Evolutionary conservation across 176 grass and related monocot genomes (phyloP).

Genomic region (Aegilops speltoides): DNA sequence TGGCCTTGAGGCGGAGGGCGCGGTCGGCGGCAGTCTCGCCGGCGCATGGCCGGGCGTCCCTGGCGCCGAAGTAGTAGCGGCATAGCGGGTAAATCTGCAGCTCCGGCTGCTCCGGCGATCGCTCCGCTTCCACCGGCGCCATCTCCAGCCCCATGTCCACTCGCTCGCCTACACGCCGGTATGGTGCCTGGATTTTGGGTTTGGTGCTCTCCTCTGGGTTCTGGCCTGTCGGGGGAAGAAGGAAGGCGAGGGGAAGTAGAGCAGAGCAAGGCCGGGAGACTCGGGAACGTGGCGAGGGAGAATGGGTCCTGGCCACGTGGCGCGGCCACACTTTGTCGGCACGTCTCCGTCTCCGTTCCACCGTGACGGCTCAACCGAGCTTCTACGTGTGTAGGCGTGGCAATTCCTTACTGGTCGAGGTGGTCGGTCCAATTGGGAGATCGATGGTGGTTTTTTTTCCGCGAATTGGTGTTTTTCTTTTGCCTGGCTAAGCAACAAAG

Average conservation of each 20-base stretch:
- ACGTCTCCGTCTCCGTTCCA: neutral
- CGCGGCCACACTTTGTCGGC: neutral
- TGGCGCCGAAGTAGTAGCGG: conserved; percentile 65
- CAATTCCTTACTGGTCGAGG: neutral
- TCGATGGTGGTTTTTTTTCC: too few relatives aligned
- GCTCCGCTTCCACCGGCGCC: neutral
- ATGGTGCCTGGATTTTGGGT: neutral
- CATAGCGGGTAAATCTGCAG: conserved; percentile 49
- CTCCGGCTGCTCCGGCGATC: neutral
- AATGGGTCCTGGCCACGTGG: neutral
- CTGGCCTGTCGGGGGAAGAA: neutral
- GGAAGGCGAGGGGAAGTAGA: neutral
- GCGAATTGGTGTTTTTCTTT: too few relatives aligned
- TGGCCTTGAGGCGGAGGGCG: conserved; percentile 44
- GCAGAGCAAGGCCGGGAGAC: neutral
- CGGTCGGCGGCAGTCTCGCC: conserved; percentile 40
- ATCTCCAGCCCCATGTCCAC: conserved; percentile 41
- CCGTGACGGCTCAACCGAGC: neutral
- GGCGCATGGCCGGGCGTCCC: conserved; percentile 10
- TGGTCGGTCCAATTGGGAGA: neutral
- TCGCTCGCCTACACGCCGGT: neutral
- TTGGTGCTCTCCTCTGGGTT: neutral
- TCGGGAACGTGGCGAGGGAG: neutral
- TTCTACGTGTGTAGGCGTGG: neutral
- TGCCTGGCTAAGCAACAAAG: too few relatives aligned